phyloP scores from a whole-genome alignment of 2,329 filamentous ascomycete species.

The Colletotrichum liaoningense region DNA sequence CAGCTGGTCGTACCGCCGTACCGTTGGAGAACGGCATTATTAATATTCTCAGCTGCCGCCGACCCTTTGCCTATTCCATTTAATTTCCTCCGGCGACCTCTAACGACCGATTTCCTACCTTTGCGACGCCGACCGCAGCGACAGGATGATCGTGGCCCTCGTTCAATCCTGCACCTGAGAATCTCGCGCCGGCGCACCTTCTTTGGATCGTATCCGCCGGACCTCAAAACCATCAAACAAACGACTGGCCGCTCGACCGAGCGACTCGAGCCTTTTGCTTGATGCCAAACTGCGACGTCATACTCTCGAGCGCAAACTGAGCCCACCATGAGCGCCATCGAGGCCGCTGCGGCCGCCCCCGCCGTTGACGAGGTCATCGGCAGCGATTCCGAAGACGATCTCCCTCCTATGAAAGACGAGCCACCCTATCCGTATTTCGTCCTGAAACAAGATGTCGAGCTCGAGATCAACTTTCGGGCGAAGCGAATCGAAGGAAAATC shows the following conservation, averaged over 20 bases:
- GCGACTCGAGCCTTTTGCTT: conserved; percentile 7
- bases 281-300: conserved; percentile 17
- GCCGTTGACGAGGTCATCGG: conserved; percentile 28
- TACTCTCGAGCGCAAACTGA: conserved; percentile 22
- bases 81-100: not conserved
- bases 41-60: not conserved
- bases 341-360: conserved; percentile 20
- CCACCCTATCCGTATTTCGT: conserved; percentile 62
- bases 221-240: not conserved
- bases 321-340: conserved; percentile 32
- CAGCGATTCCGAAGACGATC: conserved; percentile 43
- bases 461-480: conserved; percentile 88
- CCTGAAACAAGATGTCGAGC: conserved; percentile 85
- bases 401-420: conserved; percentile 48
- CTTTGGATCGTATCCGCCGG: conserved; percentile 15
- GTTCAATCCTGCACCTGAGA: conserved; percentile 29
- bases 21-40: not conserved
- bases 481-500: conserved; percentile 82
- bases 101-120: conserved; percentile 12
- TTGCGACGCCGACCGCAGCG: conserved; percentile 20
- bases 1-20: not conserved
- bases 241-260: not conserved
- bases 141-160: conserved; percentile 32
- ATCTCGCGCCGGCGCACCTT: conserved; percentile 32
- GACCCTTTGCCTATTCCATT: not conserved